Base-by-base conservation (phyloP, 257 asterid species). In the Nemophila menziesii region DNA sequence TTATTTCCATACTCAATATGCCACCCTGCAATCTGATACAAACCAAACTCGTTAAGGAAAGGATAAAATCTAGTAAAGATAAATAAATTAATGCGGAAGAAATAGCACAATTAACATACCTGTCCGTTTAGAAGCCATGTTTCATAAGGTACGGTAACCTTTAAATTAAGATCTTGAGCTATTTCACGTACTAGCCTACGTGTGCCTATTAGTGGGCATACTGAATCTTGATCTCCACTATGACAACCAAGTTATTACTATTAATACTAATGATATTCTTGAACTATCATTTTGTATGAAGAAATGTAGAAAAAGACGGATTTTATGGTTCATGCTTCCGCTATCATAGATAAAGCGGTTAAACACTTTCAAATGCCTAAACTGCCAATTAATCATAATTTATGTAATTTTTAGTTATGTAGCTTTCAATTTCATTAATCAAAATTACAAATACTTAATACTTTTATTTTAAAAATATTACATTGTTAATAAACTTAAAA, bases 211-310 rank as follows among this genome's bases (percentile, higher is more conserved):
- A 86, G 58, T 11, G 96, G 96, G 18, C 82, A 73, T 39, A 82
- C 82, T 0, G 96, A 79, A 62, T 86, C 96, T 66, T 86, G 93
- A 59, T 86, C 96, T 15, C 96, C 96, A 49, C 96, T 86, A 54
- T 44, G 36, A 26, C 36, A 18, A 44, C 0, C 6, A 27, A 11
- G 10, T 3, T 39, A 49, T 51, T 39, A 33, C 49, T 33, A 2
- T 33, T 36, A 41, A 48, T 43, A 16, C 13, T 2, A 22, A 5
- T 37, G 5, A 57, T 29, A 19, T 33, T 27, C 22, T 4, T n/a
- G 33, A 49, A 33, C 33, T 2, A 23, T 4, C 27, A 14, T 42
- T 37, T 16, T 16, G 19, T 26, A 23, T 23, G 37, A 16, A 21
- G 4, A 26, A 2, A 27, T 43, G 8, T 5, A 15, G 34, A 40